Evolutionary conservation across 2,329 filamentous ascomycete species (phyloP).

Genomic region (Talaromyces amestolkiae): DNA sequence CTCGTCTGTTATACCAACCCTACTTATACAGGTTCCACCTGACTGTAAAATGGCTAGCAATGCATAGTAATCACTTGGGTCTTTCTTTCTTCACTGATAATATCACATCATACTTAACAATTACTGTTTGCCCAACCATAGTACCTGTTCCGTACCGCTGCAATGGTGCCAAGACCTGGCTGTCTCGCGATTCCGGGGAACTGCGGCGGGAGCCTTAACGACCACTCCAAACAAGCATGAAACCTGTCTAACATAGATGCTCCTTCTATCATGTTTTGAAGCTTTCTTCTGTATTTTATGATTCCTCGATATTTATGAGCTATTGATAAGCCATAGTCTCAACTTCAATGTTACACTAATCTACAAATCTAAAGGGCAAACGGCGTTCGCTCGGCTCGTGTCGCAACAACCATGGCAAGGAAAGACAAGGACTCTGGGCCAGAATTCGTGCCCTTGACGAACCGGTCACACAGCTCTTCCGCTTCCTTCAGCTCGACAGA

Average conservation of each 20-base stretch:
- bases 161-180: slow-evolving; percentile 8
- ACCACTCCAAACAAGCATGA: slow-evolving; percentile 1
- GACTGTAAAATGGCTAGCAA: slow-evolving; percentile 17
- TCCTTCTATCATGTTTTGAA: neutral
- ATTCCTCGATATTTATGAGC: neutral
- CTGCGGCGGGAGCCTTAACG: neutral
- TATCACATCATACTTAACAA: too few relatives aligned
- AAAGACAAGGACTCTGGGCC: slow-evolving; percentile 1
- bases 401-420: slow-evolving; percentile 14
- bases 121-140: too few relatives aligned
- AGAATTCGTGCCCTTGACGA: slow-evolving; percentile 31
- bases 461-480: slow-evolving; percentile 27
- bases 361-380: neutral
- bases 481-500: slow-evolving; percentile 29
- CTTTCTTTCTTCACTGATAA: neutral
- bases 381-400: neutral
- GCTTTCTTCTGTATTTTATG: too few relatives aligned
- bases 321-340: neutral
- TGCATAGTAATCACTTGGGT: slow-evolving; percentile 7
- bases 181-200: neutral
- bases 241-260: neutral
- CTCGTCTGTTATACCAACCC: slow-evolving; percentile 13
- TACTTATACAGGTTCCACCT: slow-evolving; percentile 8
- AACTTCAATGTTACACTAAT: slow-evolving; percentile 6
- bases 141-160: too few relatives aligned